These are phyloP conservation scores for Silene coronaria DNA, from an alignment of 179 eudicot species.

Conservation along the genomic window DNA sequence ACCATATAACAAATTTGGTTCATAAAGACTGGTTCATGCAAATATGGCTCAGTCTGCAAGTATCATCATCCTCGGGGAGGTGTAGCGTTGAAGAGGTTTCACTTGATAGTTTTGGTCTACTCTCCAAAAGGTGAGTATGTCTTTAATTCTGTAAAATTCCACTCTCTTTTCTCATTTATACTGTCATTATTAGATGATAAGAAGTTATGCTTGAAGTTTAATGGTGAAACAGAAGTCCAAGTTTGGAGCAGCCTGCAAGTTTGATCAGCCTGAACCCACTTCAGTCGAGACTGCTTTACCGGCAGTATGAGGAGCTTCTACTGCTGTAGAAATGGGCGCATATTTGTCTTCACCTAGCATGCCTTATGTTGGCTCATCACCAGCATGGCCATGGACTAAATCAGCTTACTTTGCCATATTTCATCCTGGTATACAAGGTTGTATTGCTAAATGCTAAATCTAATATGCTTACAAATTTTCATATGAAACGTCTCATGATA, in stretches of 20 bases:
- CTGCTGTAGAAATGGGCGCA: conserved; percentile 30
- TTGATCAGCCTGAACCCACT: conserved; percentile 60
- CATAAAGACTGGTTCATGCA: conserved; percentile 75
- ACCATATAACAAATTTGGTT: conserved; percentile 28
- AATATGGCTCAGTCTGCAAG: conserved; percentile 62
- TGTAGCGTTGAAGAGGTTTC: conserved; percentile 35
- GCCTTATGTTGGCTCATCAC: conserved; percentile 31
- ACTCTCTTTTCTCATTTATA: too few species aligned
- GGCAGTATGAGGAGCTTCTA: conserved; percentile 28
- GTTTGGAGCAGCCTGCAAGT: conserved; percentile 67
- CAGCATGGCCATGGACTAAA: conserved; percentile 34
- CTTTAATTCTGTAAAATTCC: conserved; percentile 2
- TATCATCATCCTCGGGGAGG: conserved; percentile 66
- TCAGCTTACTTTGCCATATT: conserved; percentile 38
- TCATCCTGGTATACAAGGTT: conserved; percentile 38
- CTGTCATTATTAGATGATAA: too few species aligned
- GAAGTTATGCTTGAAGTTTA: too few species aligned
- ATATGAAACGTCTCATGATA: too few species aligned
- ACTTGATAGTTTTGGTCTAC: conserved; percentile 51
- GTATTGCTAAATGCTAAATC: conserved; percentile 17
- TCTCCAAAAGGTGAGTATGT: conserved; percentile 48
- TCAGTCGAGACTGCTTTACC: conserved; percentile 34
- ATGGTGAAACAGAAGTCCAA: too few species aligned
- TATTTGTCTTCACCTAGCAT: conserved; percentile 34
- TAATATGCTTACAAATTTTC: too few species aligned